These are phyloP conservation scores for Debaryomyces prosopidis DNA, from an alignment of 805 yeast genomes.

Conservation along the genomic window DNA sequence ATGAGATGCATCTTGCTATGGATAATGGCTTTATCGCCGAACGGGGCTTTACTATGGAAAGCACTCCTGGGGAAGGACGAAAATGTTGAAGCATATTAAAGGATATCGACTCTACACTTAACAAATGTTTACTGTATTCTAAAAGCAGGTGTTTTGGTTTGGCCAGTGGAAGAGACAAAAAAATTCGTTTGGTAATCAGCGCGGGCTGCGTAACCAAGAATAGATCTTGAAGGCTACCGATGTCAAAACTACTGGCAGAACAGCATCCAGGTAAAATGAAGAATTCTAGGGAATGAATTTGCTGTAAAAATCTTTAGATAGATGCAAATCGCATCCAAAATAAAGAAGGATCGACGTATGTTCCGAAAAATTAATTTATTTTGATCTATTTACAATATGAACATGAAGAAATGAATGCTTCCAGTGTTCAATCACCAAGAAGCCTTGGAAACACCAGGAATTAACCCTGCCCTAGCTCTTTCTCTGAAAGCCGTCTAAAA, in stretches of 20 bases:
- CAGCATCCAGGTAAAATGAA: no score
- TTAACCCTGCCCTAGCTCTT: slow-evolving; percentile 46
- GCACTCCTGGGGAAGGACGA: neutral
- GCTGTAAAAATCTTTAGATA: no score
- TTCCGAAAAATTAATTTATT: neutral
- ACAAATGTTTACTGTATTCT: no score
- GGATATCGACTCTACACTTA: no score
- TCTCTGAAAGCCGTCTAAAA: slow-evolving; percentile 43
- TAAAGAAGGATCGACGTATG: no score
- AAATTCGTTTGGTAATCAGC: neutral
- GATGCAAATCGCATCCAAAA: no score
- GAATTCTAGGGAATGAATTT: no score
- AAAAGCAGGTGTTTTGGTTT: no score
- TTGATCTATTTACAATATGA: neutral
- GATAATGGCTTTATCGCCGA: neutral
- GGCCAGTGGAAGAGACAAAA: neutral
- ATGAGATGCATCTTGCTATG: slow-evolving; percentile 11
- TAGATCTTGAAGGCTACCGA: no score
- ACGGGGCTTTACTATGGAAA: neutral
- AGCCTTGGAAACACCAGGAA: slow-evolving; percentile 47
- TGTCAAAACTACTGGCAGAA: no score
- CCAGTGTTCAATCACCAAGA: slow-evolving; percentile 33
- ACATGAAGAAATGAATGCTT: neutral
- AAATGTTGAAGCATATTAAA: neutral
- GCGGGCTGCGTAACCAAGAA: neutral